phyloP scores from a whole-genome alignment of 2,329 filamentous ascomycete genomes.

The Ophiostoma ulmi region DNA sequence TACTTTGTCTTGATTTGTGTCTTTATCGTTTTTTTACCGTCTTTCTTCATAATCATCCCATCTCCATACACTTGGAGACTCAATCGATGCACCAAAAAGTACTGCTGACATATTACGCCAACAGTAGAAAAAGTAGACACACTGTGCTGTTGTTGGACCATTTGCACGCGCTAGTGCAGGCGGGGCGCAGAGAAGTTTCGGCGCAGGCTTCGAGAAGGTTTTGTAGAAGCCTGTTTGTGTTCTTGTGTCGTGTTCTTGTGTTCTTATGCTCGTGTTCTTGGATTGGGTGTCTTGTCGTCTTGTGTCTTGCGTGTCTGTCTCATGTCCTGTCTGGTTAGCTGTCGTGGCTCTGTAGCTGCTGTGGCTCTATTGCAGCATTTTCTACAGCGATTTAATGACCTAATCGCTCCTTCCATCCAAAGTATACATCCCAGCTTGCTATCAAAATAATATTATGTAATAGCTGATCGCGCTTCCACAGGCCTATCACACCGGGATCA shows the following conservation, averaged over 20 bases:
- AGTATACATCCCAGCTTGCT: too few species aligned
- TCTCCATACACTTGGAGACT: background rate
- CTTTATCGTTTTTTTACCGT: background rate
- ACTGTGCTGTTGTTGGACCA: slow-evolving; percentile 18
- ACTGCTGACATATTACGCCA: slow-evolving; percentile 6
- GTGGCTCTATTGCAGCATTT: background rate
- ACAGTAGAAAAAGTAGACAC: background rate
- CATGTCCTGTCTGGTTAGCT: background rate
- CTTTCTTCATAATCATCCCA: background rate
- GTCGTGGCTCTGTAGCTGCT: background rate
- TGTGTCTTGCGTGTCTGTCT: background rate
- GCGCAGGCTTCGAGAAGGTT: slow-evolving; percentile 34
- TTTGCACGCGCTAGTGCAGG: slow-evolving; percentile 12
- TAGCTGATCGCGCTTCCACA: background rate
- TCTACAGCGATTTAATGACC: too few species aligned
- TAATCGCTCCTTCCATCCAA: background rate
- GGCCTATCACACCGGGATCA: background rate
- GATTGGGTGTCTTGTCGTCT: background rate
- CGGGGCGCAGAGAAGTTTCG: slow-evolving; percentile 26
- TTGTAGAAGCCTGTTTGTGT: slow-evolving; percentile 31
- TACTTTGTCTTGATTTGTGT: background rate
- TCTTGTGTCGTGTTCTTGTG: background rate
- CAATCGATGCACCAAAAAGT: background rate
- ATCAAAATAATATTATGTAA: background rate
- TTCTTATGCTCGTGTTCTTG: too few species aligned